Evolutionary conservation across 306 rosid genomes (phyloP).

Genomic region (Betula pendula): DNA sequence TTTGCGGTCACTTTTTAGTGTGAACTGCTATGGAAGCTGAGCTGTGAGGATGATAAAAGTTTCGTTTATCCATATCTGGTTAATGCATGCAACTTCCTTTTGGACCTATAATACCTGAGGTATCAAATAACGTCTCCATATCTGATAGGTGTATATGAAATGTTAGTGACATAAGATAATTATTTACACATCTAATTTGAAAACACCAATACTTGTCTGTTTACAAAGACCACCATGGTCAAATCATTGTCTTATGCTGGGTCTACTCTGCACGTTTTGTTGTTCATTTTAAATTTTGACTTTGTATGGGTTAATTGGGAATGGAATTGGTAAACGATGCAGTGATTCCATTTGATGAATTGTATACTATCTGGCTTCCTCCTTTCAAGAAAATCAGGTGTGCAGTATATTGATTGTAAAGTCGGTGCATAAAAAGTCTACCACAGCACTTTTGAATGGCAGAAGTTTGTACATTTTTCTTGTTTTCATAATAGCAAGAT

Average conservation of each 20-base stretch:
- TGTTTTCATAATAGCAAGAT: not conserved
- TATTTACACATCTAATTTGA: not conserved
- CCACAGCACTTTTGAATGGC: not conserved
- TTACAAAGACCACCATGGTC: not conserved
- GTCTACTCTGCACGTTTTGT: not conserved
- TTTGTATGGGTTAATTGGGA: not conserved
- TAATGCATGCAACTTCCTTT: not conserved
- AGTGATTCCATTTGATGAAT: not conserved
- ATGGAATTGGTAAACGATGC: not conserved
- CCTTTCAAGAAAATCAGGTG: not conserved
- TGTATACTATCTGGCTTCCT: not conserved
- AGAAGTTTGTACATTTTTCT: not conserved
- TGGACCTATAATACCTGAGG: not conserved
- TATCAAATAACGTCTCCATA: not conserved
- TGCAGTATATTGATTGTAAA: not conserved
- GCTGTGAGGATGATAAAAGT: not conserved
- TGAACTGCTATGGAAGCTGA: too few species aligned
- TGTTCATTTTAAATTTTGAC: not conserved
- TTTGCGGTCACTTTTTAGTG: too few species aligned
- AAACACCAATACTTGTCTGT: not conserved
- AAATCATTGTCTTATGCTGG: not conserved
- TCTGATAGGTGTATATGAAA: not conserved
- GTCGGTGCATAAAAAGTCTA: not conserved
- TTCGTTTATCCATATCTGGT: not conserved
- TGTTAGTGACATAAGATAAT: not conserved